Percentiles rank a stretch among this genome's conserved stretches.
phyloP scores from a whole-genome alignment of 495 filamentous ascomycete genomes.

The Aspergillus olivimuriae region DNA sequence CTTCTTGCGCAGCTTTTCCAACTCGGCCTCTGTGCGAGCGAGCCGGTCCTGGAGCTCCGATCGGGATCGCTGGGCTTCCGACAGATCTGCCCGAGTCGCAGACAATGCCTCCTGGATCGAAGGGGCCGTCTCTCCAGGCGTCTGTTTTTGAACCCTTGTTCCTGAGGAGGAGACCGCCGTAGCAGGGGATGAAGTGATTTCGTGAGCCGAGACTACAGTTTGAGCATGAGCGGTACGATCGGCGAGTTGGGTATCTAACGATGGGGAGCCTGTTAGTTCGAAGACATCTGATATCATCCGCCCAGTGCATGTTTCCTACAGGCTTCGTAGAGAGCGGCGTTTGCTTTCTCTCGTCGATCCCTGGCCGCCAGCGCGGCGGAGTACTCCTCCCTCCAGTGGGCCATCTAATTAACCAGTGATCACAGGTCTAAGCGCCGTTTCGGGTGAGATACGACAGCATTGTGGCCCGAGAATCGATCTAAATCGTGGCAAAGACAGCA shows the following conservation, averaged over 20 bases:
- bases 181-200: constrained; percentile 7
- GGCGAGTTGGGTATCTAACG: constrained; percentile 63
- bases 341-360: constrained; percentile 53
- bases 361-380: constrained; percentile 46
- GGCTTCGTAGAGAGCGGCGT: constrained; percentile 47
- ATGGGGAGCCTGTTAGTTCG: no score
- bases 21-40: constrained; percentile 51
- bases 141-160: constrained; percentile 20
- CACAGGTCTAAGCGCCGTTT: constrained; percentile 11
- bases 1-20: constrained; percentile 52
- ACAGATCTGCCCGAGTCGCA: constrained; percentile 55
- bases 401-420: constrained; percentile 30
- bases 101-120: constrained; percentile 33
- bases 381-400: constrained; percentile 55
- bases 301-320: no score
- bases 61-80: constrained; percentile 68
- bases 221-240: constrained; percentile 52
- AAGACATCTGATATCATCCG: no score
- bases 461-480: not conserved
- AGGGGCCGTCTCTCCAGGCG: constrained; percentile 10
- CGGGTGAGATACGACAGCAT: constrained; percentile 1
- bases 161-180: constrained; percentile 10
- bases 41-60: constrained; percentile 57
- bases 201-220: not conserved
- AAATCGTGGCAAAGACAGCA: not conserved